Percentiles rank a stretch among this genome's conserved stretches.
Conservation (phyloP, 495 filamentous ascomycete genomes). For the Penicillium malachiteum region DNA sequence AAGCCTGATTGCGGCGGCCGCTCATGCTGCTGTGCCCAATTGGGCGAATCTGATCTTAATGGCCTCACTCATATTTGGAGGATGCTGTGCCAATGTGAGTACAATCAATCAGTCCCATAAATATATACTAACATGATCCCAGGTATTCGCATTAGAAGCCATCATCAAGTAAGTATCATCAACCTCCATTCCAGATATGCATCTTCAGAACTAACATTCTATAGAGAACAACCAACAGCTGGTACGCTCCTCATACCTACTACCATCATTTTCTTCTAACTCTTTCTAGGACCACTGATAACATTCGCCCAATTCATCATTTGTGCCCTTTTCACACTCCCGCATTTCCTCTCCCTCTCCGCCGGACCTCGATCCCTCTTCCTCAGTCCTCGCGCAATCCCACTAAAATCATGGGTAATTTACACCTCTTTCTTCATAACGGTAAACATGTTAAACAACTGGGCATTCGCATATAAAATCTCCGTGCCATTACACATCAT, state of each 20-base stretch:
- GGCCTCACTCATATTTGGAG: conserved; percentile 89
- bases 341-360: conserved; percentile 72
- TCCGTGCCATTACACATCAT: conserved; percentile 98
- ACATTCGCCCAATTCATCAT: conserved; percentile 93
- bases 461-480: conserved; percentile 95
- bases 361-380: conserved; percentile 61
- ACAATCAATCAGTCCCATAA: background rate
- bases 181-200: background rate
- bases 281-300: conserved; percentile 71
- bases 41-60: conserved; percentile 70
- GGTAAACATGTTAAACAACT: conserved; percentile 95
- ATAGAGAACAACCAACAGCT: conserved; percentile 37
- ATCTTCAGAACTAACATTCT: background rate
- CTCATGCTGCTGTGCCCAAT: conserved; percentile 57
- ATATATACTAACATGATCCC: background rate
- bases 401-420: conserved; percentile 77
- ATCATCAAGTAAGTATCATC: conserved; percentile 78
- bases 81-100: conserved; percentile 94
- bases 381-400: conserved; percentile 75
- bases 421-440: conserved; percentile 90
- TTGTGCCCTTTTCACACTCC: conserved; percentile 64
- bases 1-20: conserved; percentile 33
- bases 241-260: conserved; percentile 20
- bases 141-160: conserved; percentile 92
- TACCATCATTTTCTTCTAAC: background rate